Conservation (phyloP, 164 flowering plant genomes). For the Piper betle region DNA sequence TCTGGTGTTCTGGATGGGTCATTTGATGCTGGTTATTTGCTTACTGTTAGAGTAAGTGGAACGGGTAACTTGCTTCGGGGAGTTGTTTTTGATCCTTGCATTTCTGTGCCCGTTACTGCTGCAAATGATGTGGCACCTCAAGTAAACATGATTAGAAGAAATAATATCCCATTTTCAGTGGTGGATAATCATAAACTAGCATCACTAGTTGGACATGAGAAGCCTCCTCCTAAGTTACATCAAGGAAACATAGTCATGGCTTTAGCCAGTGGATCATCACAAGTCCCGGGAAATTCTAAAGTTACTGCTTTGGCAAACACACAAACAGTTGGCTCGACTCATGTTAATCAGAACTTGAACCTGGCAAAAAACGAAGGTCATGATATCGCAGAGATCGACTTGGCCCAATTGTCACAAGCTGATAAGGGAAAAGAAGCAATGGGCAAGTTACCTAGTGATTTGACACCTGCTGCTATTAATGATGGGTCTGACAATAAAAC, state of each 20-base stretch:
- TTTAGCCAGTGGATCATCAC: too few species aligned
- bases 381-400: neutral
- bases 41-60: slow-evolving; percentile 54
- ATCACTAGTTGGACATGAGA: slow-evolving; percentile 5
- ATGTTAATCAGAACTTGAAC: slow-evolving; percentile 5
- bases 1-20: slow-evolving; percentile 65
- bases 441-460: neutral
- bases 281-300: too few species aligned
- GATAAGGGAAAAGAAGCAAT: slow-evolving; percentile 4
- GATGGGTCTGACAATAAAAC: neutral
- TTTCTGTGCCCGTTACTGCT: slow-evolving; percentile 46
- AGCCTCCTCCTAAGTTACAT: slow-evolving; percentile 8
- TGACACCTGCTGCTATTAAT: slow-evolving; percentile 1
- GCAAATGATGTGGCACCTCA: slow-evolving; percentile 80
- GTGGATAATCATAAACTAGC: slow-evolving; percentile 13
- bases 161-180: slow-evolving; percentile 26
- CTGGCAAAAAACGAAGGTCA: slow-evolving; percentile 2
- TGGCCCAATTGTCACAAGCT: neutral
- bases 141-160: slow-evolving; percentile 52
- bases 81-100: slow-evolving; percentile 76
- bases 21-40: slow-evolving; percentile 85
- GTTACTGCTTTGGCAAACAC: neutral
- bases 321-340: neutral
- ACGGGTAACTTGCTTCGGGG: slow-evolving; percentile 54
- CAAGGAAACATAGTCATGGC: slow-evolving; percentile 7